Percentiles rank a stretch among this genome's conserved stretches.
Conservation (phyloP, 495 filamentous ascomycete genomes). For the Polyplosphaeria fusca region DNA sequence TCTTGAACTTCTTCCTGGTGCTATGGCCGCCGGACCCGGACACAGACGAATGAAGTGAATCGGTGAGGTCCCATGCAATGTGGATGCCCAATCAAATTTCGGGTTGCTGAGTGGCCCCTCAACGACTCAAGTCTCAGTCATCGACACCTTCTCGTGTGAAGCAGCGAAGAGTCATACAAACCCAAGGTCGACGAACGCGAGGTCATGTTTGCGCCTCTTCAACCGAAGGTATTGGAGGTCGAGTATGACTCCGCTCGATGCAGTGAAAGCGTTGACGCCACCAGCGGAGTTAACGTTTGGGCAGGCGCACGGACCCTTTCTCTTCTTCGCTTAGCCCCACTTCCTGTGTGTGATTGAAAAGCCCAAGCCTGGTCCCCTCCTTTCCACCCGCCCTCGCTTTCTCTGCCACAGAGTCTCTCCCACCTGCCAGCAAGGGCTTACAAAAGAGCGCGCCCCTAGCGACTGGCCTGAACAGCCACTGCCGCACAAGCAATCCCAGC, state of each 20-base stretch:
- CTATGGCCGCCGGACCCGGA: too few species aligned
- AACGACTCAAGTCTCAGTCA: background rate
- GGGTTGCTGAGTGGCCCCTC: background rate
- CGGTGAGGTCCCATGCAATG: background rate
- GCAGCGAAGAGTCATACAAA: background rate
- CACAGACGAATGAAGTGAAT: background rate
- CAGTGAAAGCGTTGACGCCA: background rate
- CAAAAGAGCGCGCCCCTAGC: constrained; percentile 15
- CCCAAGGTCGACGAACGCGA: background rate
- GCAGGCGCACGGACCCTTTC: too few species aligned
- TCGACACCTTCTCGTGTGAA: background rate
- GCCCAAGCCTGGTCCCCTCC: background rate
- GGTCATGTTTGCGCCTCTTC: background rate
- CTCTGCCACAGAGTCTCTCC: constrained; percentile 2
- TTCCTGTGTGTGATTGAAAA: too few species aligned
- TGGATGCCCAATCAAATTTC: background rate
- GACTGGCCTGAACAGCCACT: constrained; percentile 23
- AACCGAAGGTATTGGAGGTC: background rate
- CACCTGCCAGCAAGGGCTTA: constrained; percentile 13
- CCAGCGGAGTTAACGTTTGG: background rate
- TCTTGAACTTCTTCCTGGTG: too few species aligned
- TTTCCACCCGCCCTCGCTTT: background rate
- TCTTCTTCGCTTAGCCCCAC: too few species aligned
- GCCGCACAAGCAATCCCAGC: constrained; percentile 4
- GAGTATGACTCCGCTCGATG: constrained; percentile 9